Evolutionary conservation across 163 green algal species (phyloP).

Genomic region (Prototheca wickerhamii): DNA sequence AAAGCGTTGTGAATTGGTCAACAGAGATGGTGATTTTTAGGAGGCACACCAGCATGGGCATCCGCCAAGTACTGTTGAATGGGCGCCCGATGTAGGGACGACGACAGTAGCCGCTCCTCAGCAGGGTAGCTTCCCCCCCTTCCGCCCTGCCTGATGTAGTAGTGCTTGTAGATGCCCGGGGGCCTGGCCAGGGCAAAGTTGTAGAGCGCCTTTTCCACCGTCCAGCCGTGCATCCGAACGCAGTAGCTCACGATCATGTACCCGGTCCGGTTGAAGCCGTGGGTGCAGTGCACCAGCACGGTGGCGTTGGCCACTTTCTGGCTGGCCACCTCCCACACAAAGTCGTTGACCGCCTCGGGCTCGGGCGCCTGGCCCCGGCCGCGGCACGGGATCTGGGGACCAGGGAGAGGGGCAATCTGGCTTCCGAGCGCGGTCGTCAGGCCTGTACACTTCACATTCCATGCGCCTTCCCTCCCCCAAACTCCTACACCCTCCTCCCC

Average conservation of each 20-base stretch:
- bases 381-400: constrained; percentile 69
- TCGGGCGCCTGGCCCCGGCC: constrained; percentile 61
- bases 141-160: constrained; percentile 72
- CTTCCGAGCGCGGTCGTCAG: not conserved
- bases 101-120: not conserved
- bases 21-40: not conserved
- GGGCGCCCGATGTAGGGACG: not conserved
- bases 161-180: constrained; percentile 96
- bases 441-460: too few species aligned
- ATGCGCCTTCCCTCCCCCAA: not conserved
- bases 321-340: constrained; percentile 57
- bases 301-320: constrained; percentile 10
- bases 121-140: not conserved
- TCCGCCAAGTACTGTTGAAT: too few species aligned
- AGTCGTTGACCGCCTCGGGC: constrained; percentile 68
- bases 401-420: not conserved
- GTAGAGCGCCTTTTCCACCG: constrained; percentile 36
- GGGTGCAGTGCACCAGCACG: constrained; percentile 93
- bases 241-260: constrained; percentile 75
- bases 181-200: constrained; percentile 62
- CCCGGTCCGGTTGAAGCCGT: constrained; percentile 96
- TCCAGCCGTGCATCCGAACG: constrained; percentile 48
- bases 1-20: constrained; percentile 7
- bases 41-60: not conserved
- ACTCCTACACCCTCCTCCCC: not conserved